Base-by-base conservation (phyloP, 495 filamentous ascomycete genomes). In the Trichocladium uniseriatum region DNA sequence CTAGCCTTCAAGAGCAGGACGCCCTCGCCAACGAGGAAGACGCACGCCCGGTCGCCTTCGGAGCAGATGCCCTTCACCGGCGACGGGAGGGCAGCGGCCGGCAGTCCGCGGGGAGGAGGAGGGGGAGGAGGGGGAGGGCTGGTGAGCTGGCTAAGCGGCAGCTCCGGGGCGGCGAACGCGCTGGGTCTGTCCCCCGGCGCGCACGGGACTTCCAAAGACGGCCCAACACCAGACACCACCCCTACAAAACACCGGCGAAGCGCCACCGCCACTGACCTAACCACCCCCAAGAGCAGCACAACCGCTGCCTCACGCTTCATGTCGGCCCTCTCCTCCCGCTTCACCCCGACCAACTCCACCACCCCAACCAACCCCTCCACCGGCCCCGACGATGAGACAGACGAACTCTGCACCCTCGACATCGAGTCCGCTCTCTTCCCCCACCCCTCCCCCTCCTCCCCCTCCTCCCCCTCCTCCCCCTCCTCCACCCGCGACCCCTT, bases 361-460 rank as follows among this genome's bases (percentile, higher is more conserved):
- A 42, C 35, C 6, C 6, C 22, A 3, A 15, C 48, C 39, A 61
- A 10, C 27, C 43, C 46, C n/a, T 63, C 14, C 22, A 48, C 46
- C 39, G 6, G 16, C 21, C 1, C 2, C 44, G 2, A 51, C 15
- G 43, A 45, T 10, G 53, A 51, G 48, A 79, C 45, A 8, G 82
- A 87, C 55, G 82, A 86, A 52, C 70, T 87, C 34, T 69, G 80
- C 47, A 79, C 75, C 49, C 65, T 88, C 18, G 76, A 87, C 59
- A 77, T 89, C 52, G 66, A 76, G 22, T 65, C 73, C 1, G 77
- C 82, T 6, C 72, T 90, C 31, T 87, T 81, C 31, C 57, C 59
- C 8, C 28, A 53, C 16, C 76, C 80, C n/a, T 64, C 70, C 5
- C 57, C 71, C 0, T 48, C 63, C 14, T 36, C 45, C 7, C 62